Evolutionary conservation across 495 filamentous ascomycete species (phyloP).

Genomic region (Lepraria neglecta): DNA sequence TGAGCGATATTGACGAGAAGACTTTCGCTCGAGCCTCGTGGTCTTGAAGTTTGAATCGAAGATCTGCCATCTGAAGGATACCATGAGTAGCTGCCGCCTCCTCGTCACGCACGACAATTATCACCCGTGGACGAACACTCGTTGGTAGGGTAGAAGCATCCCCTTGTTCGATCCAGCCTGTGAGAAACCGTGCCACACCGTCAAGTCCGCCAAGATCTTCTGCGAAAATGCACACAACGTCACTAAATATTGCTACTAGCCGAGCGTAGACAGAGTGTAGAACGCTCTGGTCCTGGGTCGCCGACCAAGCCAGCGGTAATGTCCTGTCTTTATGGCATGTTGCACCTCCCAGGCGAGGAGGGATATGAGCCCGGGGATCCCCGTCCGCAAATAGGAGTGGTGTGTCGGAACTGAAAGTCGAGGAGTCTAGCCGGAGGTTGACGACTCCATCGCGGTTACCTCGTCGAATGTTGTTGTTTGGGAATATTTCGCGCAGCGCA

Average conservation of each 20-base stretch:
- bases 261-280: constrained; percentile 28
- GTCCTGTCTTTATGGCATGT: constrained; percentile 20
- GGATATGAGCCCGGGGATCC: constrained; percentile 18
- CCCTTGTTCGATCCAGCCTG: constrained; percentile 26
- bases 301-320: constrained; percentile 18
- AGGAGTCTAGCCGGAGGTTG: constrained; percentile 27
- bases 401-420: constrained; percentile 20
- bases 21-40: constrained; percentile 22
- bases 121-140: constrained; percentile 23
- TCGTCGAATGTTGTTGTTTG: constrained; percentile 23
- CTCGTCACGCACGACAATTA: constrained; percentile 23
- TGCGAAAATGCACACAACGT: constrained; percentile 33
- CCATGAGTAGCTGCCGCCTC: constrained; percentile 8
- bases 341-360: constrained; percentile 14
- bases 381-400: constrained; percentile 30
- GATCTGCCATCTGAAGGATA: constrained; percentile 20
- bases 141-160: constrained; percentile 18
- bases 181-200: constrained; percentile 23
- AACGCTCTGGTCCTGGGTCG: constrained; percentile 1
- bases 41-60: constrained; percentile 18
- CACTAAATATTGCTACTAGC: constrained; percentile 29
- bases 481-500: constrained; percentile 26
- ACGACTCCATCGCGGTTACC: constrained; percentile 22
- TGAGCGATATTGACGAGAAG: constrained; percentile 27
- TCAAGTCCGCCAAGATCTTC: constrained; percentile 30